phyloP scores from a whole-genome alignment of 352 stramenopile genomes.

The Blastocystis hominis region DNA sequence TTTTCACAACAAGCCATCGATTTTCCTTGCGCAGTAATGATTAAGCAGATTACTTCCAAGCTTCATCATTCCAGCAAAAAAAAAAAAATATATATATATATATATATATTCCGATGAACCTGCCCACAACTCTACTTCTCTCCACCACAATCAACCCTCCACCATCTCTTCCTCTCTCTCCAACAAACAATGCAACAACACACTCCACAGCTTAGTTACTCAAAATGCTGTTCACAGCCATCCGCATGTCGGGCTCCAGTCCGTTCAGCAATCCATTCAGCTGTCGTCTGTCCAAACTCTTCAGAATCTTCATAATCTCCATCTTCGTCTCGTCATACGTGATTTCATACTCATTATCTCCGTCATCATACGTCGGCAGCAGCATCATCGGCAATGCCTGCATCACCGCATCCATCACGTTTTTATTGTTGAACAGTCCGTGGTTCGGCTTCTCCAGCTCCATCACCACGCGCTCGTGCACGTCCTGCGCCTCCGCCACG shows the following conservation, averaged over 20 bases:
- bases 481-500: background rate
- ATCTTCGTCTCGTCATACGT: slow-evolving; percentile 9
- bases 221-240: background rate
- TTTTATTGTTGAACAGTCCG: background rate
- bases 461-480: slow-evolving; percentile 13
- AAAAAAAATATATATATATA: too few relatives aligned
- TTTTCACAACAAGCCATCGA: too few relatives aligned
- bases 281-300: background rate
- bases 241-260: background rate
- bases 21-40: too few relatives aligned
- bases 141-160: background rate
- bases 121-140: too few relatives aligned
- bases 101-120: too few relatives aligned
- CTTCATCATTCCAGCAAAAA: too few relatives aligned
- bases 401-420: background rate
- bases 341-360: slow-evolving; percentile 31
- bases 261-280: background rate
- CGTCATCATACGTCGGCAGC: slow-evolving; percentile 9
- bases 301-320: slow-evolving; percentile 21
- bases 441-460: slow-evolving; percentile 30
- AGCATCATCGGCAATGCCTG: background rate
- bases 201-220: too few relatives aligned
- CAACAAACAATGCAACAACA: background rate
- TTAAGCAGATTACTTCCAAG: too few relatives aligned
- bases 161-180: background rate